Evolutionary conservation across 345 rosid genomes (phyloP), one percentile per base, ranked within the genome.

Genomic region (Boechera divaricarpa): DNA sequence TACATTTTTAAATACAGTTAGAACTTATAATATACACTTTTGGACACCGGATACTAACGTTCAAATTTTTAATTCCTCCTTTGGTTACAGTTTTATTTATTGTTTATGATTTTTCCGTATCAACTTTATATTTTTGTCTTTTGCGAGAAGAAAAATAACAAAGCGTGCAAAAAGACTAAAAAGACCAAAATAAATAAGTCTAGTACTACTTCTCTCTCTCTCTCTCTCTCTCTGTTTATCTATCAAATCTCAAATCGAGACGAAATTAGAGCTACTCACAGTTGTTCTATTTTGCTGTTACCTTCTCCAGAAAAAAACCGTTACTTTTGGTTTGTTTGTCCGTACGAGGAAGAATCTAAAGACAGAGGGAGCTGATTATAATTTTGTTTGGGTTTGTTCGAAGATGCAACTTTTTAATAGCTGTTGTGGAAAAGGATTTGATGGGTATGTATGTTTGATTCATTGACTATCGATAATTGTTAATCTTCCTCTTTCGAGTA

Each of bases 361-460:
- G 6, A 56, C 60, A 64, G 72, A 73, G 31, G 0, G 16, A 78
- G 69, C 63, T 57, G 7, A 33, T 38, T 26, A 49, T 66, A 12
- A 6, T 53, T 58, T 53, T 53, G 4, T 33, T 9, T 38, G 54
- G 10, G 63, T 48, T 48, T 63, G 38, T 45, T 77, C 73, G 21
- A 56, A 72, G 65, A 95, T 95, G 99, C 89, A 86, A 56, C 86
- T 95, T 81, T 53, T 76, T 77, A 83, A 82, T 28, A 77, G 91
- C 70, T 95, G 98, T 63, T 92, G 97, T 74, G 87, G 83, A 18
- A 92, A 84, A 79, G 84, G 75, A 42, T 86, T 72, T 67, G 90
- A 89, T 85, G 92, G 94, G 99, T 92, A 82, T 79, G 73, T 65
- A 10, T 48, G 8, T 2, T 38, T 72, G 65, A 64, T 54, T 72